Base-by-base conservation (phyloP, 768 basidiomycete genomes). In the Amylocystis lapponica region DNA sequence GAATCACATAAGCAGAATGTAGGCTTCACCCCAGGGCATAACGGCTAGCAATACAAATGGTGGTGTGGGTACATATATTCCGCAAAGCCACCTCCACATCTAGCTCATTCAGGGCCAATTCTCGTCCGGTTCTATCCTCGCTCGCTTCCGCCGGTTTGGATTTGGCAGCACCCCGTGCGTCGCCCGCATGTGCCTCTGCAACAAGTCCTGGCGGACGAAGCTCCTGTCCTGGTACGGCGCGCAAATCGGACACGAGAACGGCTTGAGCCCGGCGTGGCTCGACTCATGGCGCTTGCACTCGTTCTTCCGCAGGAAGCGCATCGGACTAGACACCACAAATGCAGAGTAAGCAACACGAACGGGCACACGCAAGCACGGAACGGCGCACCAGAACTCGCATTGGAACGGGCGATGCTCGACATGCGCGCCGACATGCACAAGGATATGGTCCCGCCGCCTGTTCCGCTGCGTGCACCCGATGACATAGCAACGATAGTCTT, bases 261-360 rank as follows among this genome's bases (percentile, higher is more conserved):
- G 83, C 46, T 79, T 73, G 30, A 50, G 55, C 12, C 77, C 78
- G 10, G 66, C 73, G 53, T 86, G 83, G 46, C 75, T 78, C 12
- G 76, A 68, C 58, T 83, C 81, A 47, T 86, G 84, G 21, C 84
- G 76, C 56, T 83, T 85, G 65, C 81, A 83, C 57, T 86, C 83
- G 53, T 86, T 85, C 59, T 81, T 85, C 46, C 84, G 78, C 46
- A 83, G 56, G 64, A 86, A 86, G 11, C 77, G 68, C 45, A 79
- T 68, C 3, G 74, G 60, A 56, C 84, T 86, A 39, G 21, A 8
- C 9, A 17, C 17, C 3, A 16, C 12, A 16, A 4, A n/a, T 10
- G 41, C 43, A 38, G 9, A 16, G n/a, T 26, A n/a, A 16, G 14
- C 4, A 42, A 60, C 35, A 60, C 52, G 25, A 22, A 17, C 8